A percentile compares a stretch with the other conserved stretches of the same genome.
phyloP scores from a whole-genome alignment of 1,139 yeast genomes.

The Diutina rugosa region DNA sequence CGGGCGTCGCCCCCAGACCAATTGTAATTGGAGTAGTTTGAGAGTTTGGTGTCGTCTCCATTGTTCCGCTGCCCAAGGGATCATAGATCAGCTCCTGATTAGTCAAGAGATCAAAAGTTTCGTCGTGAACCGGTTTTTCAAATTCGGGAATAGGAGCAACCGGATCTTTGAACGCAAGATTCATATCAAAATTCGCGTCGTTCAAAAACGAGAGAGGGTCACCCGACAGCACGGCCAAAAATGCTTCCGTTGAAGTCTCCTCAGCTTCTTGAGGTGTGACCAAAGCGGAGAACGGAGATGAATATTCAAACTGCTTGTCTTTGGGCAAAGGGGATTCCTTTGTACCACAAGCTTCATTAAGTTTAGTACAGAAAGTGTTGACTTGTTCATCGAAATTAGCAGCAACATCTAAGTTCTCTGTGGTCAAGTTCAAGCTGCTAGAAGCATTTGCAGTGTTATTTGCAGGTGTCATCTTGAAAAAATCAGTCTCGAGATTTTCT shows the following conservation, averaged over 20 bases:
- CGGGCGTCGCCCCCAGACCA: neutral
- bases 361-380: constrained; percentile 59
- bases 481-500: neutral
- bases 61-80: constrained; percentile 24
- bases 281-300: neutral
- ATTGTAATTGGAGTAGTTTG: neutral
- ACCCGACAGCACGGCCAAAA: constrained; percentile 10
- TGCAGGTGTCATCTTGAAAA: neutral
- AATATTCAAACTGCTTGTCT: constrained; percentile 4
- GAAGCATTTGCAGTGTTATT: neutral
- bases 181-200: constrained; percentile 36
- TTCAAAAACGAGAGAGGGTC: constrained; percentile 36
- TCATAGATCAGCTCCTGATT: constrained; percentile 64
- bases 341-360: constrained; percentile 80
- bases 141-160: neutral
- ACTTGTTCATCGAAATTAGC: constrained; percentile 27
- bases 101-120: constrained; percentile 26
- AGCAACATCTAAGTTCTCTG: constrained; percentile 7
- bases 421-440: neutral
- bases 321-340: constrained; percentile 58
- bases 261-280: neutral
- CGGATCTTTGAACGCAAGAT: constrained; percentile 26
- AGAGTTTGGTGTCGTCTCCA: neutral
- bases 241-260: constrained; percentile 12
- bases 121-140: constrained; percentile 5